Evolutionary conservation across 306 rosid genomes (phyloP), one percentile per base, ranked within the genome.

Genomic region (Quercus alba): DNA sequence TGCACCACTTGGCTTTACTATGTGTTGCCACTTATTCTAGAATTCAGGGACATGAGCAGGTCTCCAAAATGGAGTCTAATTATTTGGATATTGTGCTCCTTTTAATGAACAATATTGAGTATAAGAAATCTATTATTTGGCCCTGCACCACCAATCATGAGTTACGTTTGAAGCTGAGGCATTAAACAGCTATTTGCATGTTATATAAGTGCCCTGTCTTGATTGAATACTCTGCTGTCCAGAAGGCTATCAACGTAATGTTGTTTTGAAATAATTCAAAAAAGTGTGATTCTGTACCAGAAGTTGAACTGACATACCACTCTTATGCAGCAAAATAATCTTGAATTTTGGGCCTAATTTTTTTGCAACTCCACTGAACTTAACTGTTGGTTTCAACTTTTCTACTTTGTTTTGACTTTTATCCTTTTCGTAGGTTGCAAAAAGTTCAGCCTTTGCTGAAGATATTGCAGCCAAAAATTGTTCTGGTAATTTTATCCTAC

Each of bases 401-500:
- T 5, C 56, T 56, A 75, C 33, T 79, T 44, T 59, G 55, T 80
- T 71, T 55, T 58, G 13, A 20, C 64, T 69, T 20, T 57, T 55
- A 68, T 86, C 30, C 6, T 23, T 30, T 80, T 52, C 82, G 83
- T 75, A 92, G 98, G 89, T 75, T 85, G 86, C 79, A 12, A 49
- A 90, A 90, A 71, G 81, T 93, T 84, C 77, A 76, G 64, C 90
- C 93, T 20, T 83, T 91, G 85, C 80, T 91, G 70, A 83, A 79
- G 84, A 75, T 75, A 62, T 72, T 92, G 89, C 93, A 82, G 77
- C 90, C 99, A 67, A 91, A 91, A 85, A 78, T 81, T 71, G 82
- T 84, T 66, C 77, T 90, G 95, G 99, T 94, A 87, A 58, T 85
- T 46, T 38, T 63, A 28, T 79, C 55, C 54, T 25, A n/a, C 33